phyloP scores from a whole-genome alignment of 176 grass and related monocot species.

The Oryza coarctata region DNA sequence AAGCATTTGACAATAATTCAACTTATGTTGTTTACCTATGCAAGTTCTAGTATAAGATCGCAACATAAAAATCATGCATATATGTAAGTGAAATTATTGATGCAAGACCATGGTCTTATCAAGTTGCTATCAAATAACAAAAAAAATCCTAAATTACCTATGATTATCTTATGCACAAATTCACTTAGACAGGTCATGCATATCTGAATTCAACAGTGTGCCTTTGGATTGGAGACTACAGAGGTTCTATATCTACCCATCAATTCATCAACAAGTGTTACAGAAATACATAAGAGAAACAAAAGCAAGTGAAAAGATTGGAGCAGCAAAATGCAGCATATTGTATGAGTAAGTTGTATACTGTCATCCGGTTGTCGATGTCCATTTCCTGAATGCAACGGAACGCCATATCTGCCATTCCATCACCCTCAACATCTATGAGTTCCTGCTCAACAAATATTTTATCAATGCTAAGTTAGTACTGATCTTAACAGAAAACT shows the following conservation, averaged over 20 bases:
- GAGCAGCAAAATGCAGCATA: constrained; percentile 9
- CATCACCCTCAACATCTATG: constrained; percentile 98
- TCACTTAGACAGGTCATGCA: not conserved
- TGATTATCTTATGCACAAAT: constrained; percentile 2
- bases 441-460: constrained; percentile 60
- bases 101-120: not conserved
- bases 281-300: not conserved
- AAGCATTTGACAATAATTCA: not conserved
- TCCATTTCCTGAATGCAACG: constrained; percentile 99
- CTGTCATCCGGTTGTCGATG: constrained; percentile 92
- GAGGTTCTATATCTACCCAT: constrained; percentile 28
- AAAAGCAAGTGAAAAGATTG: not conserved
- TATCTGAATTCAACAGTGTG: constrained; percentile 7
- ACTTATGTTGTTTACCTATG: not conserved
- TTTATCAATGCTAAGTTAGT: constrained; percentile 8
- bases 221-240: not conserved
- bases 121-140: not conserved
- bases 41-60: not conserved
- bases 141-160: not conserved
- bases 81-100: constrained; percentile 11
- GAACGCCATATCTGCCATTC: constrained; percentile 97
- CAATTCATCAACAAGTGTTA: constrained; percentile 8
- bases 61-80: not conserved
- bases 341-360: constrained; percentile 33
- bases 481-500: not conserved